A percentile compares a stretch with the other conserved stretches of the same genome.
Evolutionary conservation across 2,329 filamentous ascomycete genomes (phyloP).

Genomic region (Xylaria hypoxylon): DNA sequence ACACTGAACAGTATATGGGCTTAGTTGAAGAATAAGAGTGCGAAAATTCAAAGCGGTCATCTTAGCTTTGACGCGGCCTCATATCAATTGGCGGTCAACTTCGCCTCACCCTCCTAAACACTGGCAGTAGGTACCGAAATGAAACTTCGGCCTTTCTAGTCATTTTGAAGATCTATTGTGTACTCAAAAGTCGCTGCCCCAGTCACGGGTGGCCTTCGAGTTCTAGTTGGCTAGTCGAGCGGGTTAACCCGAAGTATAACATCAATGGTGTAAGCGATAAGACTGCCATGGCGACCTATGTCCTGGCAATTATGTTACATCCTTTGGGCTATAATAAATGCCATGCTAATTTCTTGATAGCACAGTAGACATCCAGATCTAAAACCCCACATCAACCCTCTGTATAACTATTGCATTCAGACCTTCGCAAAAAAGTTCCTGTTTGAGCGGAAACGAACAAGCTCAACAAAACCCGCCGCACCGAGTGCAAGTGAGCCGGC

Average conservation of each 20-base stretch:
- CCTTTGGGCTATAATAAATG: not conserved
- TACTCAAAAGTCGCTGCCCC: not conserved
- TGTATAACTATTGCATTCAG: slow-evolving; percentile 32
- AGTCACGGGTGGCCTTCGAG: not conserved
- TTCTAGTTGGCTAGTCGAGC: not conserved
- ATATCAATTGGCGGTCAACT: no score
- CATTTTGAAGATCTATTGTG: not conserved
- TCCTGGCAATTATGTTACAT: not conserved
- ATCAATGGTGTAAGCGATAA: not conserved
- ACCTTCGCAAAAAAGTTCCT: slow-evolving; percentile 53
- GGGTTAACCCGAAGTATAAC: not conserved
- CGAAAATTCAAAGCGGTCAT: no score
- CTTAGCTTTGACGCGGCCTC: no score
- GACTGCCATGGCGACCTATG: not conserved
- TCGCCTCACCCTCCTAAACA: not conserved
- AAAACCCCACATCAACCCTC: not conserved
- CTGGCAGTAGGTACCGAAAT: not conserved
- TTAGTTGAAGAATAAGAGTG: no score
- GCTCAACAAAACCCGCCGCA: slow-evolving; percentile 57
- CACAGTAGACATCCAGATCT: not conserved
- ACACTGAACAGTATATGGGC: no score
- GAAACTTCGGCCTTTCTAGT: not conserved
- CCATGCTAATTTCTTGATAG: not conserved
- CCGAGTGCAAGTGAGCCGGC: slow-evolving; percentile 64
- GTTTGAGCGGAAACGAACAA: slow-evolving; percentile 59